Conservation (phyloP, 495 filamentous ascomycete genomes). For the Glarea lozoyensis region DNA sequence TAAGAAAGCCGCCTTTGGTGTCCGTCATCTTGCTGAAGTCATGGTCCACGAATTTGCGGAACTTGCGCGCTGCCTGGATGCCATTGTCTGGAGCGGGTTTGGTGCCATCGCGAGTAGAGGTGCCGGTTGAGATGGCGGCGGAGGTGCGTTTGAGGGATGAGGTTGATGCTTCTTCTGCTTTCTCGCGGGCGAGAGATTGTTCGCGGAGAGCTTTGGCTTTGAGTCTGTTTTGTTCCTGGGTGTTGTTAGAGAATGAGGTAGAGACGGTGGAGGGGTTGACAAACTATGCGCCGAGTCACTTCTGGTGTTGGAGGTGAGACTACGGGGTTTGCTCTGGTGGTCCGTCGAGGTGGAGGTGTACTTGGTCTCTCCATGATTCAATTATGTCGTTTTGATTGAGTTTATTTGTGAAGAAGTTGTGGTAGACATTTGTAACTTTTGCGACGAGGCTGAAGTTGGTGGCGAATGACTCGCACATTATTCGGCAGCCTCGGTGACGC, state of each 20-base stretch:
- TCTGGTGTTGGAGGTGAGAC: slow-evolving; percentile 50
- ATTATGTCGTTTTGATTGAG: neutral
- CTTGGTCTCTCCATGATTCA: slow-evolving; percentile 39
- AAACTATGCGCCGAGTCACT: slow-evolving; percentile 58
- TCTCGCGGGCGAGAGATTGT: slow-evolving; percentile 43
- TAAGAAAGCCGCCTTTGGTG: slow-evolving; percentile 91
- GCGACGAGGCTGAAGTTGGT: slow-evolving; percentile 14
- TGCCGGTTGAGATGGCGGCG: slow-evolving; percentile 49
- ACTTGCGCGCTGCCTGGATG: slow-evolving; percentile 69
- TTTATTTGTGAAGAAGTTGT: neutral
- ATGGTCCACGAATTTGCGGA: slow-evolving; percentile 89
- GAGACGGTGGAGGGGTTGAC: neutral
- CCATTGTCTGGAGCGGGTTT: slow-evolving; percentile 40
- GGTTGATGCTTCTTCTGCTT: slow-evolving; percentile 27
- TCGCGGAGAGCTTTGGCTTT: slow-evolving; percentile 84
- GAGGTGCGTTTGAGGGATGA: slow-evolving; percentile 40
- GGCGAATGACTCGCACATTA: neutral
- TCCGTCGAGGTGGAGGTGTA: slow-evolving; percentile 50
- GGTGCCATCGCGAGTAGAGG: slow-evolving; percentile 60
- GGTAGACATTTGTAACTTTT: neutral
- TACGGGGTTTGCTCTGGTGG: slow-evolving; percentile 12
- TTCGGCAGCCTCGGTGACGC: slow-evolving; percentile 5
- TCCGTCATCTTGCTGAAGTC: slow-evolving; percentile 97
- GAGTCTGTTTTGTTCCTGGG: slow-evolving; percentile 74
- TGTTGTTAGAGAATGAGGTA: slow-evolving; percentile 1